These are phyloP conservation scores for Cyberlindnera americana DNA, from an alignment of 805 yeast genomes.

Conservation along the genomic window DNA sequence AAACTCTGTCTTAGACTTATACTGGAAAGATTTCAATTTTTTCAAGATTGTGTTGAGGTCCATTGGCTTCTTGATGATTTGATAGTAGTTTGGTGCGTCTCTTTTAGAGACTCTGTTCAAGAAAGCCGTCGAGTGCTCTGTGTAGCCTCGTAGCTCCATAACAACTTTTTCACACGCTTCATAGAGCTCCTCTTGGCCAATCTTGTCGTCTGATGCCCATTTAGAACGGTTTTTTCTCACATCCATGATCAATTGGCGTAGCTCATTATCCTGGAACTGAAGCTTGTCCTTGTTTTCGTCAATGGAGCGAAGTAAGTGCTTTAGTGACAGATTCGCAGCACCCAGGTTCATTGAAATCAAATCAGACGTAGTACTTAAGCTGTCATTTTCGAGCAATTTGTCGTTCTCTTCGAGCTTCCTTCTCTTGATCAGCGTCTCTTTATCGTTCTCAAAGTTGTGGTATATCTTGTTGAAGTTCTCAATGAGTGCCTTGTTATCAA, in stretches of 20 bases:
- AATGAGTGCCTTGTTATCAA: conserved; percentile 38
- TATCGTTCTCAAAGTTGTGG: conserved; percentile 73
- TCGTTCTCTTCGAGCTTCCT: conserved; percentile 78
- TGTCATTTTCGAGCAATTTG: conserved; percentile 45
- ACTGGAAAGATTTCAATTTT: conserved; percentile 78
- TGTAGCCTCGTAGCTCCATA: conserved; percentile 80
- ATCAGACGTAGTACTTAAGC: conserved; percentile 24
- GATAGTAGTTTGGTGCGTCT: conserved; percentile 96
- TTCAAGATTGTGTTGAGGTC: conserved; percentile 92
- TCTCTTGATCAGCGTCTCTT: conserved; percentile 69
- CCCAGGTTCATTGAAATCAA: conserved; percentile 48
- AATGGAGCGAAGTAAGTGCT: conserved; percentile 74
- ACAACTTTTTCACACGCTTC: conserved; percentile 98
- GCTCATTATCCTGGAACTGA: conserved; percentile 72
- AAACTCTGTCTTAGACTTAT: conserved; percentile 80
- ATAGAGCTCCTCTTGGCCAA: conserved; percentile 96
- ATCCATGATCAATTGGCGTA: conserved; percentile 81
- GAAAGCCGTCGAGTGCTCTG: conserved; percentile 96
- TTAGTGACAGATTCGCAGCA: conserved; percentile 72
- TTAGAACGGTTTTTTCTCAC: conserved; percentile 93
- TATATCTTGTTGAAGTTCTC: conserved; percentile 68
- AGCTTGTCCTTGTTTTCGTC: conserved; percentile 77
- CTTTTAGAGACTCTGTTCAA: conserved; percentile 93
- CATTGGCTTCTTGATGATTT: conserved; percentile 91
- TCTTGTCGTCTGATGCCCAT: conserved; percentile 94